Conservation (phyloP, 768 basidiomycete species). For the Podaxis sp. region DNA sequence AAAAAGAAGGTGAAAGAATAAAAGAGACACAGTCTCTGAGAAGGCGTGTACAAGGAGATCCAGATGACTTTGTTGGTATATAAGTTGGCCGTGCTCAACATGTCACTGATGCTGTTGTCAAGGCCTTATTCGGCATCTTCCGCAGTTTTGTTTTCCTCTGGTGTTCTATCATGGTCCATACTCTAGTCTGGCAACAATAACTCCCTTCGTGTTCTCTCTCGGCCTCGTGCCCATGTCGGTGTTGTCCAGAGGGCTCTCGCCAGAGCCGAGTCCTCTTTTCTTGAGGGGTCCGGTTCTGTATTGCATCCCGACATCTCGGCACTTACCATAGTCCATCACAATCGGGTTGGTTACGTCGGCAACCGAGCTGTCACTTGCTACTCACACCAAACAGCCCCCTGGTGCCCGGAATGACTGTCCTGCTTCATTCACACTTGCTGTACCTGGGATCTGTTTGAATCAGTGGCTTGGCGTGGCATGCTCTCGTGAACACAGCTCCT, state of each 20-base stretch:
- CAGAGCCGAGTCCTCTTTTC: neutral
- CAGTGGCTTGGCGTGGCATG: no score
- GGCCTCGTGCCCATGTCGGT: neutral
- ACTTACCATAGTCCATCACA: neutral
- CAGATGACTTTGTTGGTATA: constrained; percentile 22
- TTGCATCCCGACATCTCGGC: neutral
- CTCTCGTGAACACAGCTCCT: no score
- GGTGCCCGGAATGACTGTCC: neutral
- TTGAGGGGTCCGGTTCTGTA: neutral
- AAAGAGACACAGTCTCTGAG: constrained; percentile 46
- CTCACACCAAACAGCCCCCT: neutral
- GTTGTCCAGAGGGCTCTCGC: constrained; percentile 3
- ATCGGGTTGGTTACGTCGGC: constrained; percentile 1
- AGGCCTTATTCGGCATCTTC: constrained; percentile 25
- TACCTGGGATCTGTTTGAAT: no score
- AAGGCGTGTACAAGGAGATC: constrained; percentile 24
- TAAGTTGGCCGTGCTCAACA: constrained; percentile 16
- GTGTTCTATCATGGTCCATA: neutral
- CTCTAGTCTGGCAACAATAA: constrained; percentile 17
- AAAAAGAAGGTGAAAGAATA: constrained; percentile 24
- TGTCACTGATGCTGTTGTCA: constrained; percentile 34
- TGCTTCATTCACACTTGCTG: no score
- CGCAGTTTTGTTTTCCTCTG: constrained; percentile 14
- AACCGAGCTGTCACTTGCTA: constrained; percentile 2
- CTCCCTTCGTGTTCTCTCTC: neutral